Base-by-base conservation (phyloP, 225 moss, liverwort and hornwort species). In the Sphagnum contortum region DNA sequence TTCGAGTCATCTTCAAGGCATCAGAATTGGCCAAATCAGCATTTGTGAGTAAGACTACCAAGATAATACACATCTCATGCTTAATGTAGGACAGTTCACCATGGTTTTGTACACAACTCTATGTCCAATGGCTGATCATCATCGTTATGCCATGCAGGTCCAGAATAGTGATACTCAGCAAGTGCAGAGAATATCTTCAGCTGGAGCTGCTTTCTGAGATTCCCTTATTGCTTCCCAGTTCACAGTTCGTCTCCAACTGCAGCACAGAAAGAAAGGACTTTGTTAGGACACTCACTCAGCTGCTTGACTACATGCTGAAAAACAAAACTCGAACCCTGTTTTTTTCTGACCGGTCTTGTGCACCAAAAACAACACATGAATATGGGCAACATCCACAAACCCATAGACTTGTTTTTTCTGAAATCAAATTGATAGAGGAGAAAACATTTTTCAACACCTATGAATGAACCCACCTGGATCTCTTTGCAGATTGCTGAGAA, bases 111-210 rank as follows among this genome's bases (percentile, higher is more conserved):
- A 52, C 96, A 86, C 44, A 92, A 88, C 71, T 96, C 96, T 72
- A 96, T 96, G 69, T 96, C 96, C 54, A 81, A 84, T 57, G 96
- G 96, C 73, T 96, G 96, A 73, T 96, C 96, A 57, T 92, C 96
- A 58, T 96, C 50, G 96, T 96, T 59, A 96, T 96, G 66, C 96
- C 96, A 53, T 92, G 96, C 55, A 96, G 76, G 70, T 96, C 96
- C 72, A 96, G 92, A 29, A 96, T 85, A 49, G 96, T 96, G 47
- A 96, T 96, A 77, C 92, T 90, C 77, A 96, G 75, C 67, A 96
- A 88, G 90, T 1, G 96, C 90, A 71, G 96, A 96, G 59, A 96
- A 92, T 67, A 96, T 87, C 77, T 96, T 96, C 61, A 96, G 75
- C 4, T 92, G 90, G 64, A 96, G 92, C 74, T 96, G 96, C 82